These are phyloP conservation scores for Acer negundo DNA, from an alignment of 345 rosid genomes.

Conservation along the genomic window DNA sequence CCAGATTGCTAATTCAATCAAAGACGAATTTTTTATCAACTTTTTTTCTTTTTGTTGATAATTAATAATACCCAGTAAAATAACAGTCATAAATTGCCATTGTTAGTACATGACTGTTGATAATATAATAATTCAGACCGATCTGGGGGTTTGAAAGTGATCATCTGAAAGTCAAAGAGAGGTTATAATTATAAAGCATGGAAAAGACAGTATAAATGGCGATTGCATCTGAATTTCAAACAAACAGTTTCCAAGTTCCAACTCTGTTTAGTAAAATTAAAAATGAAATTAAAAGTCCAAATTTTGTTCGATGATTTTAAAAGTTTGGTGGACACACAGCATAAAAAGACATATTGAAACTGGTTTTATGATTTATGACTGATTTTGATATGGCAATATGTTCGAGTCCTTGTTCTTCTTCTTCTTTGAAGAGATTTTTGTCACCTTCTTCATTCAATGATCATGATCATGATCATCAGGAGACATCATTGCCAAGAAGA, in stretches of 20 bases:
- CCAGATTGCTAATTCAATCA: no score
- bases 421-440: constrained; percentile 16
- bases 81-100: no score
- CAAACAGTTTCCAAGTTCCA: background rate
- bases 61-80: no score
- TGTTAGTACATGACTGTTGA: no score
- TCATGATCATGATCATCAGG: constrained; percentile 19
- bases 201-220: background rate
- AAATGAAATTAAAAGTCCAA: background rate
- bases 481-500: background rate
- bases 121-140: no score
- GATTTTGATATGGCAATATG: background rate
- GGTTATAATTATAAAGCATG: background rate
- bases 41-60: no score
- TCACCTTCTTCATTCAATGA: constrained; percentile 5
- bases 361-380: background rate
- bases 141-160: background rate
- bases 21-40: no score
- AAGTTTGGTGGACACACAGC: background rate
- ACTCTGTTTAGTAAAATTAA: background rate
- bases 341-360: background rate
- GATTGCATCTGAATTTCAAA: constrained; percentile 5
- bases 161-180: constrained; percentile 9
- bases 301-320: background rate
- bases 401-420: constrained; percentile 17